phyloP scores from a whole-genome alignment of 768 basidiomycete species.

The Steccherinum ochraceum region DNA sequence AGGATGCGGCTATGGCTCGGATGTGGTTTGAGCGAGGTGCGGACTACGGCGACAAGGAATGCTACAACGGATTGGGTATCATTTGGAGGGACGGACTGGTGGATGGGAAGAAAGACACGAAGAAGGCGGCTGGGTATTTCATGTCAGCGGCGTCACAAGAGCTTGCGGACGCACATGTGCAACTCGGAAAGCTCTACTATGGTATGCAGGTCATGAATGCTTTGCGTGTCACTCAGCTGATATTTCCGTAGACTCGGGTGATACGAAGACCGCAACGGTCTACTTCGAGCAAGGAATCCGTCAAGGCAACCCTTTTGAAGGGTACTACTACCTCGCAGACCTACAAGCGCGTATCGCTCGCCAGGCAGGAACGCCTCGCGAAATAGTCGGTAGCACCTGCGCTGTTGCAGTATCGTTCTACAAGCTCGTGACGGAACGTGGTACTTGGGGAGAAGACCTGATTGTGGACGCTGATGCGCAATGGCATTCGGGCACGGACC shows the following conservation, averaged over 20 bases:
- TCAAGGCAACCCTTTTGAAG: constrained; percentile 88
- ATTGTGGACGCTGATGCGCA: constrained; percentile 72
- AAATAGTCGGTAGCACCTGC: constrained; percentile 67
- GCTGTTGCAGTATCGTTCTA: constrained; percentile 89
- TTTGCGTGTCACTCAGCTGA: not conserved
- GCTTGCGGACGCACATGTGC: constrained; percentile 87
- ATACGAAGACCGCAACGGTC: constrained; percentile 55
- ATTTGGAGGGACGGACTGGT: constrained; percentile 87
- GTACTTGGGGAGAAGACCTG: constrained; percentile 79
- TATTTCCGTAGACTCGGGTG: constrained; percentile 51
- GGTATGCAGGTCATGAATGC: constrained; percentile 35
- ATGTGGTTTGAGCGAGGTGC: constrained; percentile 93
- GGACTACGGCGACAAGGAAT: constrained; percentile 78
- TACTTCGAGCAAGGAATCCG: constrained; percentile 84
- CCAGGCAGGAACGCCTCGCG: constrained; percentile 33
- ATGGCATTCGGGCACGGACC: constrained; percentile 65
- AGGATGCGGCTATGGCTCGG: constrained; percentile 69
- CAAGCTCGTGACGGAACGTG: constrained; percentile 89
- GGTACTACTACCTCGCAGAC: constrained; percentile 88
- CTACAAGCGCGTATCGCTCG: constrained; percentile 62
- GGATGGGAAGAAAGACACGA: constrained; percentile 54
- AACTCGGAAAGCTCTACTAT: constrained; percentile 78
- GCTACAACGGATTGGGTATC: constrained; percentile 85
- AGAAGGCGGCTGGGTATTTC: constrained; percentile 64
- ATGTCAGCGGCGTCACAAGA: constrained; percentile 78